Base-by-base conservation (phyloP, 495 filamentous ascomycete genomes). In the Chaetomium cochliodes region DNA sequence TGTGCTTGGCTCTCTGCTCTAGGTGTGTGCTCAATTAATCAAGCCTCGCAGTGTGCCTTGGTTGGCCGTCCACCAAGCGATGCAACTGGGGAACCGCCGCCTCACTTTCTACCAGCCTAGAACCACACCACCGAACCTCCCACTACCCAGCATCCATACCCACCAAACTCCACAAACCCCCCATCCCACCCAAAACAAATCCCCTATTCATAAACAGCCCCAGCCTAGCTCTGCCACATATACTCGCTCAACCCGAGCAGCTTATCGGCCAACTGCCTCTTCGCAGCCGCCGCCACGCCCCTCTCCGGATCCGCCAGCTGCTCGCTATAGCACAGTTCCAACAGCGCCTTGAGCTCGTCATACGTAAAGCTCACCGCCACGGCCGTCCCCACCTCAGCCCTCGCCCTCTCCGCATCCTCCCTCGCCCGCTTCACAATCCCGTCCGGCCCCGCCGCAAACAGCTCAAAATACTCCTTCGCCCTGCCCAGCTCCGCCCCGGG, bases 311-410 rank as follows among this genome's bases (percentile, higher is more conserved):
- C 87, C 12, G 85, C 83, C 63, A 92, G 74, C 66, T 86, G 84
- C 74, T 96, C 93, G 55, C 88, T 91, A 75, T 91, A 97, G 72
- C 88, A 93, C 56, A 98, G 77, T 74, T 96, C 90, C 30, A 97
- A 76, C 42, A 98, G 79, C 11, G 84, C 84, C 77, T 91, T 93
- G 66, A 97, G 79, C 74, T 96, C 91, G 53, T 96, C 92, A 63
- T 92, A 90, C 20, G 79, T 88, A 62, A 93, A 97, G 58, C 73
- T 57, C 75, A 46, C 62, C 66, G 22, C 51, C 33, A 20, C 9
- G 23, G 3, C 7, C 54, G 2, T 57, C 33, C 12, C 61, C 42
- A 77, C 0, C 87, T 86, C 65, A 80, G 70, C 80, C 18, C 20
- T 58, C 41, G 51, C 42, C 61, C 11, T 46, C 53, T 52, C 61